These are phyloP conservation scores for Rostrohypoxylon terebratum DNA, from an alignment of 495 filamentous ascomycete species.

Conservation along the genomic window DNA sequence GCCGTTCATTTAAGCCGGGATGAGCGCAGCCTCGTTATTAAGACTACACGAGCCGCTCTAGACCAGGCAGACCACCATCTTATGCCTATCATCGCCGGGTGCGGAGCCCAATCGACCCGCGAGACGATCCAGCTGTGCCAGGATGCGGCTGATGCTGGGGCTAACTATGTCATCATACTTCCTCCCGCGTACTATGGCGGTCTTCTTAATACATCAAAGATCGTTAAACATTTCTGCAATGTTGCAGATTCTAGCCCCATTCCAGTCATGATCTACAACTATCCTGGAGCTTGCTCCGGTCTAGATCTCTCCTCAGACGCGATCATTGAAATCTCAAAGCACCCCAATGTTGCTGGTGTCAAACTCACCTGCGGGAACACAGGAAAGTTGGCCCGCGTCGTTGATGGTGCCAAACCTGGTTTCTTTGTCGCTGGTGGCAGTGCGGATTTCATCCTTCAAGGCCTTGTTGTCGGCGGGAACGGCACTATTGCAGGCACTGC, in stretches of 20 bases:
- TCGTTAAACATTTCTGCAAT: constrained; percentile 76
- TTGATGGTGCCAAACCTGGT: constrained; percentile 65
- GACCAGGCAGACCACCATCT: constrained; percentile 73
- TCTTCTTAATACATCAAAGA: constrained; percentile 73
- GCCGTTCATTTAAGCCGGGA: constrained; percentile 80
- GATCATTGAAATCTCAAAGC: constrained; percentile 76
- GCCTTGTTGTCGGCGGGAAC: constrained; percentile 76
- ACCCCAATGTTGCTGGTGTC: constrained; percentile 81
- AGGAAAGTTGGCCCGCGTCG: constrained; percentile 84
- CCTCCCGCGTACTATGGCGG: constrained; percentile 87
- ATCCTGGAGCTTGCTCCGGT: constrained; percentile 82
- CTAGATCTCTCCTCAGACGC: constrained; percentile 87
- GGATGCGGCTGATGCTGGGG: constrained; percentile 79
- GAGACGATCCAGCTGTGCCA: constrained; percentile 85
- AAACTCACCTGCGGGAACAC: constrained; percentile 92
- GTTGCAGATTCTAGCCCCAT: constrained; percentile 77
- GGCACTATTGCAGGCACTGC: constrained; percentile 86
- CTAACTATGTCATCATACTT: constrained; percentile 85
- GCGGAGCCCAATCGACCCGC: constrained; percentile 83
- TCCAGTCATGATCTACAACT: constrained; percentile 86
- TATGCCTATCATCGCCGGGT: constrained; percentile 86
- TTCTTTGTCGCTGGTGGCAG: constrained; percentile 87
- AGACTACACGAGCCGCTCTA: constrained; percentile 76
- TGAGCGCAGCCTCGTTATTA: constrained; percentile 77
- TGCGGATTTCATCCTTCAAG: constrained; percentile 86